Evolutionary conservation across 1,139 yeast genomes (phyloP), one percentile per base, ranked within the genome.

Genomic region (Hansenula lynferdii): DNA sequence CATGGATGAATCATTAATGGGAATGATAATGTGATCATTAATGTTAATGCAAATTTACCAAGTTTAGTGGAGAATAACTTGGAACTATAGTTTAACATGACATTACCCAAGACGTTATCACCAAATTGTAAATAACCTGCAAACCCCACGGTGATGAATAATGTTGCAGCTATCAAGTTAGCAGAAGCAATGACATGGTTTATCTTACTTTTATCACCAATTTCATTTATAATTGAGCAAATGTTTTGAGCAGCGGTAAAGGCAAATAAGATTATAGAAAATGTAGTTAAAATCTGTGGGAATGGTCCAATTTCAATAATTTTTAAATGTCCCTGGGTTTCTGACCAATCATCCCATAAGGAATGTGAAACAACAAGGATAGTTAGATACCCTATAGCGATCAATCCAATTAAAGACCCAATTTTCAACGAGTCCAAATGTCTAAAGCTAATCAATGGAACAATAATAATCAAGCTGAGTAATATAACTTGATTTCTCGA

Each of bases 1-100:
- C 95, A 85, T 1, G 98, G 98, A 58, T 90, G 96, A 54, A 87
- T 76, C 82, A 90, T 85, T 49, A 92, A 70, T 16, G 98, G 98
- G 65, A 83, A 92, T 8, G 96, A 85, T 45, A 92, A 75, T 11
- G 85, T 65, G 30, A 94, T 95, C 83, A 92, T 79, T 31, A 85
- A 66, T 1, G 85, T 94, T 44, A 92, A 75, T 28, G 89, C 76
- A 17, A 78, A 67, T 44, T 92, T 75, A 10, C 95, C 97, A 36
- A 86, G 53, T 24, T 48, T 48, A 3, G 61, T 51, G 62, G 75
- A 70, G 2, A 53, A 29, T 8, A 61, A 50, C n/a, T 52, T 38
- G 1, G 60, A 51, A 35, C 62, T 52, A 53, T 80, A 82, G 66
- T 75, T 80, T 47, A 87, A 64, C 36, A 94, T 77, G 48, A 94